Evolutionary conservation across 305 asterid genomes (phyloP).

Genomic region (Ilex paraguariensis): DNA sequence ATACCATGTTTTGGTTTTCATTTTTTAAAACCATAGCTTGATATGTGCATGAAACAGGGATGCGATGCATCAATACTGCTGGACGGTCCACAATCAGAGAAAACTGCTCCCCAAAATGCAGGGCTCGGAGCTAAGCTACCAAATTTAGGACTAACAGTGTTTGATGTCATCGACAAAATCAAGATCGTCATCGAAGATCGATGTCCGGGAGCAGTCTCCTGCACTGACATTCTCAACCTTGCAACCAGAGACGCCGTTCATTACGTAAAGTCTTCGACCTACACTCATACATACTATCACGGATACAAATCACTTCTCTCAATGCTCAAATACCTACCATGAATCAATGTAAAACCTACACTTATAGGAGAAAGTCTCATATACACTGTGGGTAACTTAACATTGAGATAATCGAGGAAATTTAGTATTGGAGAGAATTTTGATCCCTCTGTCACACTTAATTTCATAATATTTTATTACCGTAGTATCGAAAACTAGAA

Average conservation of each 20-base stretch:
- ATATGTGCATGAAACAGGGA: conserved; percentile 31
- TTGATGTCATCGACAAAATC: conserved; percentile 54
- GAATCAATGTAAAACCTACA: no score
- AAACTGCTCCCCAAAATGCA: conserved; percentile 30
- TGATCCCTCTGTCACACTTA: no score
- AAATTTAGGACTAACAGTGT: conserved; percentile 40
- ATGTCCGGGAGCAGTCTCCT: conserved; percentile 60
- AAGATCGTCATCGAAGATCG: conserved; percentile 53
- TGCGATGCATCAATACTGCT: conserved; percentile 75
- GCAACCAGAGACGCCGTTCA: conserved; percentile 63
- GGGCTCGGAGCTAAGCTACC: conserved; percentile 30
- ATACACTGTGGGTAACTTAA: conserved; percentile 18
- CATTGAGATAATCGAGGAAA: no score
- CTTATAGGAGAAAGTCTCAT: no score
- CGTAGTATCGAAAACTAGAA: neutral
- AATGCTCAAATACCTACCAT: no score
- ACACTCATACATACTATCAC: no score
- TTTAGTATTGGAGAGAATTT: no score
- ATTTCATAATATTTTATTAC: no score
- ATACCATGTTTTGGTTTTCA: no score
- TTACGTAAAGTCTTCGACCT: conserved; percentile 5
- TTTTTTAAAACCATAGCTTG: no score
- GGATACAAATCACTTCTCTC: no score
- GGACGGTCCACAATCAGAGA: conserved; percentile 54
- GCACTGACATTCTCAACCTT: conserved; percentile 71